Base-by-base conservation (phyloP, 106 monocot genomes). In the Acorus gramineus region DNA sequence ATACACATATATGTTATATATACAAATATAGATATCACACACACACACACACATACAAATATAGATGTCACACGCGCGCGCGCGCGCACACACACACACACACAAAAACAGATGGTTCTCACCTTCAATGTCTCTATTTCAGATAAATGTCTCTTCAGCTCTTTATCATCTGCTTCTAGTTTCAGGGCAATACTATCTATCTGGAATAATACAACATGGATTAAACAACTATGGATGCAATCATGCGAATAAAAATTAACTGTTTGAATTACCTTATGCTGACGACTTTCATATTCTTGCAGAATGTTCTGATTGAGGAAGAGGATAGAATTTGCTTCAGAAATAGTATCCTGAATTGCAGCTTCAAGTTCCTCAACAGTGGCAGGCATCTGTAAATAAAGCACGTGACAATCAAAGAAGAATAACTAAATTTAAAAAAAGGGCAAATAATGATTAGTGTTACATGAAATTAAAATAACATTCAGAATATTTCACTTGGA, bases 241-340 rank as follows among this genome's bases (percentile, higher is more conserved):
- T 49, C 70, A 55, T 44, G 28, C 14, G 7, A n/a, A 28, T 10
- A 62, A 2, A 52, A 51, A 44, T 55, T 46, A 64, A 54, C 59
- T 8, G 11, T 46, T 44, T 2, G 5, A 75, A 12, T 66, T 66
- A 96, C 95, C 87, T 98, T 81, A n/a, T 44, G 63, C 55, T 85
- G 87, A 57, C 96, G 90, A 50, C 11, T 77, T 65, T 98, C 85
- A 67, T 88, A 98, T 55, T 98, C 96, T 75, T 88, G 55, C 59
- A 98, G 76, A 79, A 98, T 78, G 68, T 98, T 98, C 59, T 87
- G 91, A 77, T 98, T 98, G 44, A 98, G 74, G 73, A 80, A 88
- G 6, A 98, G 72, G 57, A 98, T 98, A 54, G 91, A 87, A 74
- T 88, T 88, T 67, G 96, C 91, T 85, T 91, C 90, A 47, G 91